These are phyloP conservation scores for Macroventuria anomochaeta DNA, from an alignment of 2,329 filamentous ascomycete genomes.

Conservation along the genomic window DNA sequence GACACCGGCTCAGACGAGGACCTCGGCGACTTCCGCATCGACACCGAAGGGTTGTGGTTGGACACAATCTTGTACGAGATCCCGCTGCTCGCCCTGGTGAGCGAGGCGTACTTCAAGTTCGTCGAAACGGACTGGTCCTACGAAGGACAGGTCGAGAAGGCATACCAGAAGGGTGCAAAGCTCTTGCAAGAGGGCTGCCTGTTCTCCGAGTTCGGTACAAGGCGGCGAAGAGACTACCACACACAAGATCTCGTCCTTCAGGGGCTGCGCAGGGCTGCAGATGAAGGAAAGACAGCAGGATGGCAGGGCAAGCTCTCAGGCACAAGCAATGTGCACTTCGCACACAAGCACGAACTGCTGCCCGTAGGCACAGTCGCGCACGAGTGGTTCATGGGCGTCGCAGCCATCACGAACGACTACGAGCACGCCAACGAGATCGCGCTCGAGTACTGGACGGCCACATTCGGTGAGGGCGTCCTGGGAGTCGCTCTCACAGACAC, in stretches of 20 bases:
- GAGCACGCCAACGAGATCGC: constrained; percentile 82
- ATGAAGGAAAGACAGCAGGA: constrained; percentile 69
- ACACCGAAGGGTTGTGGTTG: constrained; percentile 83
- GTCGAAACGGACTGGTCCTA: constrained; percentile 93
- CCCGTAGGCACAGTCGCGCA: constrained; percentile 93
- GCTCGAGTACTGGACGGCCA: constrained; percentile 85
- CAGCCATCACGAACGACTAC: constrained; percentile 88
- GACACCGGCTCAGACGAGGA: constrained; percentile 69
- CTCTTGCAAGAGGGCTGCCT: constrained; percentile 83
- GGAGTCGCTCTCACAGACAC: constrained; percentile 94
- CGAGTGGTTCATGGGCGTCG: constrained; percentile 99
- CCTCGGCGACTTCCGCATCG: constrained; percentile 76
- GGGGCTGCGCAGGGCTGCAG: constrained; percentile 79
- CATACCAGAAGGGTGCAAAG: constrained; percentile 78
- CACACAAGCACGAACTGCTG: constrained; percentile 85
- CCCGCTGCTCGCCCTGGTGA: constrained; percentile 86
- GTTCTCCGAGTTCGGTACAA: constrained; percentile 92
- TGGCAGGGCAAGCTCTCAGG: constrained; percentile 78
- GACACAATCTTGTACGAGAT: constrained; percentile 99
- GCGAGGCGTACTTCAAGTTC: constrained; percentile 97
- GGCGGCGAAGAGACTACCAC: constrained; percentile 88
- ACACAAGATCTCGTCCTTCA: constrained; percentile 92
- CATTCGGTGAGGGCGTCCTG: constrained; percentile 83
- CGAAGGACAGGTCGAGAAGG: constrained; percentile 82
- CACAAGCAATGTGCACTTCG: constrained; percentile 96